phyloP scores from a whole-genome alignment of 768 basidiomycete species.

The Leccinum uliginosum region DNA sequence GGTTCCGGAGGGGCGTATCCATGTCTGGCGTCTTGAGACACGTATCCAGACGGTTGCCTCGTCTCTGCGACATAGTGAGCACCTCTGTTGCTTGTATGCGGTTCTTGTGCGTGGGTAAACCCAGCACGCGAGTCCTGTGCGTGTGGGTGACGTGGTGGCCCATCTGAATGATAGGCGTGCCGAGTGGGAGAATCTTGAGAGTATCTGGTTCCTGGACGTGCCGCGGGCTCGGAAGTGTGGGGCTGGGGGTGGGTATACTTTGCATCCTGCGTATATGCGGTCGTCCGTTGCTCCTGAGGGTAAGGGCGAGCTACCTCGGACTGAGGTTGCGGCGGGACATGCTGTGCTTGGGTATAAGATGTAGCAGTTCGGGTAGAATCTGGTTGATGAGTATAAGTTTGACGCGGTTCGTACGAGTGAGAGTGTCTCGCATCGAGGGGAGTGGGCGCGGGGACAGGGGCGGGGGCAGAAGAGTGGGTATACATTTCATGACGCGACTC shows the following conservation, averaged over 20 bases:
- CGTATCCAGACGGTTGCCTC: conserved; percentile 19
- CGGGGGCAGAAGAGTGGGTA: conserved; percentile 9
- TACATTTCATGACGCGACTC: conserved; percentile 27
- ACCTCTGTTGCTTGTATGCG: conserved; percentile 11
- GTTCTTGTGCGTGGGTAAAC: conserved; percentile 17
- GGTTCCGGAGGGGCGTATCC: conserved; percentile 17
- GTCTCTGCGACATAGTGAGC: conserved; percentile 15
- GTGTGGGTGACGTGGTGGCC: conserved; percentile 11
- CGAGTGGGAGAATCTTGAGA: conserved; percentile 16
- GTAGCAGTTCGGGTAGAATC: conserved; percentile 20
- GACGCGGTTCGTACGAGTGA: conserved; percentile 21
- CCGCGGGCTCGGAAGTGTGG: conserved; percentile 13
- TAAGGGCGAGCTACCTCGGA: conserved; percentile 18
- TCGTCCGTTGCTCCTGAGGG: conserved; percentile 15
- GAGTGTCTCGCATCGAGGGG: conserved; percentile 19
- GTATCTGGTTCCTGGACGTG: conserved; percentile 14
- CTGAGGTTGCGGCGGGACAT: conserved; percentile 9
- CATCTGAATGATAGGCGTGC: conserved; percentile 12
- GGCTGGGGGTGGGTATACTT: conserved; percentile 22
- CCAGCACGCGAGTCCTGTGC: conserved; percentile 18
- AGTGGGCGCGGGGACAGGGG: conserved; percentile 14
- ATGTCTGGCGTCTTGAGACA: conserved; percentile 20
- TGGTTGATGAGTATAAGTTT: conserved; percentile 15
- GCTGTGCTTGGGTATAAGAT: conserved; percentile 18
- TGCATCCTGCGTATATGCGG: conserved; percentile 22